A percentile compares a stretch with the other conserved stretches of the same genome.
These are phyloP conservation scores for Marasmius oreades DNA, from an alignment of 1,284 basidiomycete genomes.

Conservation along the genomic window DNA sequence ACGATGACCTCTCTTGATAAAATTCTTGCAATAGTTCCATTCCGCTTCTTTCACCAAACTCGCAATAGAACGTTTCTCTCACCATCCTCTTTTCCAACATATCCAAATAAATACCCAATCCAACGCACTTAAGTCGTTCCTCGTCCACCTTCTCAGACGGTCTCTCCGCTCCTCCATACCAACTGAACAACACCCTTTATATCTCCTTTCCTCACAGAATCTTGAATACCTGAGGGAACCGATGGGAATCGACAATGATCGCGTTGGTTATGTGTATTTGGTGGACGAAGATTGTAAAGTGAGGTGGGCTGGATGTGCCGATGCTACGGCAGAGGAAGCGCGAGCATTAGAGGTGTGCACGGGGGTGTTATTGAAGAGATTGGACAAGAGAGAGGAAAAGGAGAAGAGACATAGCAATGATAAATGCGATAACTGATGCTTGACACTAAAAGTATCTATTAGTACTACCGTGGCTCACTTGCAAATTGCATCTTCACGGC, in stretches of 20 bases:
- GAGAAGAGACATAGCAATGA: not conserved
- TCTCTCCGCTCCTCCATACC: slow-evolving; percentile 71
- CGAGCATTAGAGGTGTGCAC: slow-evolving; percentile 72
- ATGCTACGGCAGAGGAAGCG: slow-evolving; percentile 75
- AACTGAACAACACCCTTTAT: slow-evolving; percentile 64
- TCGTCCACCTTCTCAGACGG: slow-evolving; percentile 81
- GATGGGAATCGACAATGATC: slow-evolving; percentile 85
- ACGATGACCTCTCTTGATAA: not conserved
- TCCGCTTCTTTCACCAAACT: slow-evolving; percentile 69
- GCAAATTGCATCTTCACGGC: no score
- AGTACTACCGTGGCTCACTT: no score
- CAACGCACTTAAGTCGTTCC: slow-evolving; percentile 85
- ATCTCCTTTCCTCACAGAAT: slow-evolving; percentile 79
- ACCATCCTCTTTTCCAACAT: slow-evolving; percentile 73
- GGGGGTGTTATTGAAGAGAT: slow-evolving; percentile 40
- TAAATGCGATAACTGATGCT: not conserved
- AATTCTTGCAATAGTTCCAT: slow-evolving; percentile 60
- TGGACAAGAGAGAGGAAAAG: slow-evolving; percentile 7
- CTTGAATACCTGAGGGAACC: slow-evolving; percentile 80
- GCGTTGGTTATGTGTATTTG: slow-evolving; percentile 92
- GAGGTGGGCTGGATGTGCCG: slow-evolving; percentile 91
- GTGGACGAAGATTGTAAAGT: slow-evolving; percentile 84
- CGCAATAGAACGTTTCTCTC: slow-evolving; percentile 58
- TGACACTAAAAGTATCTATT: no score
- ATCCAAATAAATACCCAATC: slow-evolving; percentile 84